Base-by-base conservation (phyloP, 805 yeast species). In the Grigorovia yakushimaensis region DNA sequence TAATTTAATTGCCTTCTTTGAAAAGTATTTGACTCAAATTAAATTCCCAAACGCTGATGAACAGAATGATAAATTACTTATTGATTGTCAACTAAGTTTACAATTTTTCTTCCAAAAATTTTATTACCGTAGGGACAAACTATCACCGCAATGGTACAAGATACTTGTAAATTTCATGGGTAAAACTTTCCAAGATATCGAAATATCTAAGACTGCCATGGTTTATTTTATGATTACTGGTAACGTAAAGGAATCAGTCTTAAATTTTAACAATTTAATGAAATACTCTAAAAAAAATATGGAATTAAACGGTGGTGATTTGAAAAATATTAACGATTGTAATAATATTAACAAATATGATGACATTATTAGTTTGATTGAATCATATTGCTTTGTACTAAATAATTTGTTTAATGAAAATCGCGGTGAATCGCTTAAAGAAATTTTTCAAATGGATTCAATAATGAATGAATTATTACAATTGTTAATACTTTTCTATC, bases 21-120 rank as follows among this genome's bases (percentile, higher is more conserved):
- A 53, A 1, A 17, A 36, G 3, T 13, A 65, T 1, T 40, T 71
- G 18, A 46, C 58, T 2, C 41, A 53, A 0, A 51, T 68, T 2
- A 56, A 58, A 8, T 77, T 77, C 51, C 82, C 82, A 0, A 62
- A 58, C 27, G 77, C 81, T 1, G 61, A 66, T 10, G 71, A 68
- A 46, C 3, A 45, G 44, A 59, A 64, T 53, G 49, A 68, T 53
- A 39, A 38, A 22, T 45, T 57, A 47, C 43, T 66, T 44, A 64
- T 70, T 56, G 60, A 62, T 54, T 60, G 67, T 33, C 59, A 58
- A 40, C 22, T 54, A 2, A 53, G 64, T 18, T 62, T 62, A 48
- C 65, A 59, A 39, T 54, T 57, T 42, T 60, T 57, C 47, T 51
- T 62, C 27, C 44, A 60, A 11, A 46, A 49, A 53, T 21, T 42